Percentiles rank a stretch among this genome's conserved stretches.
Evolutionary conservation across 441 rosid species (phyloP).

Genomic region (Eutrema salsugineum): DNA sequence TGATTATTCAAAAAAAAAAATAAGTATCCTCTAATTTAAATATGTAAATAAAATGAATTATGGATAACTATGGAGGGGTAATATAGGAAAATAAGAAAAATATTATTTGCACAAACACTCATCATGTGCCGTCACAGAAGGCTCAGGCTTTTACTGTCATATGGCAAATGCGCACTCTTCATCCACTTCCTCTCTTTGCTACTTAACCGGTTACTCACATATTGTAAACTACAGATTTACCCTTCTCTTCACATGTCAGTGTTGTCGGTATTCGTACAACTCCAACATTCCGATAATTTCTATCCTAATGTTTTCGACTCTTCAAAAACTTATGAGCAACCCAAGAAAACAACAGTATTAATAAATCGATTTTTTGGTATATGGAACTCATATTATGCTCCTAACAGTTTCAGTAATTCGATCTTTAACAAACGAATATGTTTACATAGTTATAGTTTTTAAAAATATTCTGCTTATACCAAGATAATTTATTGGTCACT

Average conservation of each 20-base stretch:
- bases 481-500: no score
- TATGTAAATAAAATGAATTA: background rate
- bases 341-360: background rate
- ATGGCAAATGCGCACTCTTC: slow-evolving; percentile 22
- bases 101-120: background rate
- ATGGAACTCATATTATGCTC: no score
- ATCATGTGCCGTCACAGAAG: slow-evolving; percentile 25
- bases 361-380: no score
- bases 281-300: background rate
- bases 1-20: background rate
- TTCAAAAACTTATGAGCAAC: background rate
- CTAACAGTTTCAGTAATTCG: no score
- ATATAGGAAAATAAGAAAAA: background rate
- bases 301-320: background rate
- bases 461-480: no score
- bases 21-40: background rate
- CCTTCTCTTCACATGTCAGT: slow-evolving; percentile 4
- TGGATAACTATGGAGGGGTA: background rate
- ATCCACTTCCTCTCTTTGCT: slow-evolving; percentile 14
- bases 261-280: slow-evolving; percentile 4
- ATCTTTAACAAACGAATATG: no score
- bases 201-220: background rate
- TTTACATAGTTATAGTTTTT: no score
- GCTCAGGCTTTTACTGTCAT: slow-evolving; percentile 19
- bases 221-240: background rate